Evolutionary conservation across 1,284 basidiomycete species (phyloP).

Genomic region (Ceratobasidium sp.): DNA sequence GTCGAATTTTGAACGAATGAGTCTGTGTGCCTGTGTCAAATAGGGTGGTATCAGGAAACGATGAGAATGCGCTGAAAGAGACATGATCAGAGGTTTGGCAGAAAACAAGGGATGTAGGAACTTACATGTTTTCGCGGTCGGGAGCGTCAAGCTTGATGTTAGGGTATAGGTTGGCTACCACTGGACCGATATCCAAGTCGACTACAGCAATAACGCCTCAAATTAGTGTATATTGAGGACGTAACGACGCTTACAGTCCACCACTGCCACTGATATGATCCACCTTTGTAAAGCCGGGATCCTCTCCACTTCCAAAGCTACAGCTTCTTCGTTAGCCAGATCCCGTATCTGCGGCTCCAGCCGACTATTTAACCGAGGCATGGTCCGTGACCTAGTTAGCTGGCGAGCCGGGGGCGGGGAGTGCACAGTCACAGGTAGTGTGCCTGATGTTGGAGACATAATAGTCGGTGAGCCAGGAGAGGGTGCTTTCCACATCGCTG

Average conservation of each 20-base stretch:
- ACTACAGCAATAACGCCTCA: conserved; percentile 63
- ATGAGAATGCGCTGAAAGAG: conserved; percentile 84
- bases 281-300: conserved; percentile 74
- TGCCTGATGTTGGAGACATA: conserved; percentile 37
- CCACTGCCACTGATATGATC: conserved; percentile 84
- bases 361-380: conserved; percentile 32
- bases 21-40: conserved; percentile 81
- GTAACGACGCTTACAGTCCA: conserved; percentile 63
- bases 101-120: conserved; percentile 51
- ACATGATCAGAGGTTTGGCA: conserved; percentile 3
- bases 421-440: neutral
- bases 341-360: conserved; percentile 24
- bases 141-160: conserved; percentile 71
- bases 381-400: conserved; percentile 27
- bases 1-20: conserved; percentile 80
- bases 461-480: conserved; percentile 41
- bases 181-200: conserved; percentile 90
- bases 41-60: conserved; percentile 91
- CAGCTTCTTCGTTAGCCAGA: conserved; percentile 25
- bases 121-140: conserved; percentile 89
- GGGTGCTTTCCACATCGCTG: conserved; percentile 37
- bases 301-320: conserved; percentile 64
- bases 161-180: conserved; percentile 80
- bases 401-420: conserved; percentile 1
- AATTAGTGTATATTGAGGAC: neutral